These are phyloP conservation scores for Porodaedalea pini DNA, from an alignment of 1,284 basidiomycete genomes.

Conservation along the genomic window DNA sequence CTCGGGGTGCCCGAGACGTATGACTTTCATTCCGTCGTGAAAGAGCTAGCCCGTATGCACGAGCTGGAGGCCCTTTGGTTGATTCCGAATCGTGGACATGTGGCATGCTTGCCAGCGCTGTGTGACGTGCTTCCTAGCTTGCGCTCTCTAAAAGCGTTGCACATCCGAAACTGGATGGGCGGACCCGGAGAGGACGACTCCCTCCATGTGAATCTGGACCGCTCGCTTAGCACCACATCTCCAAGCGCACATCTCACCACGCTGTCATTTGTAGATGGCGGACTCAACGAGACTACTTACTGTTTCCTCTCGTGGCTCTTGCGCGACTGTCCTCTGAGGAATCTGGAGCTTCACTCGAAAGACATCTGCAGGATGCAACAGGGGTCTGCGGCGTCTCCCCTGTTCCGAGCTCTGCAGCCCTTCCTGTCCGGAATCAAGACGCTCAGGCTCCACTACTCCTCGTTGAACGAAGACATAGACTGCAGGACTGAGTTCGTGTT, in stretches of 20 bases:
- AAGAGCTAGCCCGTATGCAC: neutral
- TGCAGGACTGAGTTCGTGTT: neutral
- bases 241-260: neutral
- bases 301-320: neutral
- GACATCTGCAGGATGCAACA: neutral
- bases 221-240: neutral
- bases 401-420: neutral
- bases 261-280: neutral
- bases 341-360: constrained; percentile 4
- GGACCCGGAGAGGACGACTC: neutral
- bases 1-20: neutral
- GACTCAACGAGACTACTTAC: neutral
- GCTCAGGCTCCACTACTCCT: neutral
- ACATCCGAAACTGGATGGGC: neutral
- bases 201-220: neutral
- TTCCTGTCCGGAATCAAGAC: neutral
- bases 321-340: neutral
- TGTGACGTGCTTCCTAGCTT: neutral
- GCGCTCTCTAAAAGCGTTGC: neutral
- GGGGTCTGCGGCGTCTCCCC: neutral
- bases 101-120: neutral
- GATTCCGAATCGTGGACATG: neutral
- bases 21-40: neutral
- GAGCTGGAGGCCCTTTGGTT: constrained; percentile 1
- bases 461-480: neutral